Base-by-base conservation (phyloP, 1,284 basidiomycete species). In the Marasmius sp. region DNA sequence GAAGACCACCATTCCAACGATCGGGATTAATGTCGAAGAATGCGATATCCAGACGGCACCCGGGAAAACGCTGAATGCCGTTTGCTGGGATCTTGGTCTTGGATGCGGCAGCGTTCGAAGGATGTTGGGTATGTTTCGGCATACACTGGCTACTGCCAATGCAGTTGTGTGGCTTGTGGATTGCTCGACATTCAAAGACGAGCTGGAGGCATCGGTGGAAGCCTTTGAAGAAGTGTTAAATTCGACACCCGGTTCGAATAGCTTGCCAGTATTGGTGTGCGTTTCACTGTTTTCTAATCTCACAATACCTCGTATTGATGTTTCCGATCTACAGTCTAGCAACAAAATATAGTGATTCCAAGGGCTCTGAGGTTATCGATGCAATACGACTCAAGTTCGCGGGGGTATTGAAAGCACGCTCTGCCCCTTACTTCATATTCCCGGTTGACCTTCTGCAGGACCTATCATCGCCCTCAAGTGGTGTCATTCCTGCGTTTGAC, bases 1-100 rank as follows among this genome's bases (percentile, higher is more conserved):
- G 16, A 20, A 47, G 45, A 62, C 65, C 11, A 76, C 74, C 0
- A 75, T 78, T 9, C 72, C 78, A 6, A 75, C 74, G 2, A 73
- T 79, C 1, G 78, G 79, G 1, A 71, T 77, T 60, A 80, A 77
- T 56, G 63, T 78, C 38, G 77, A 80, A 65, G 69, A 68, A 2
- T 62, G 79, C 4, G 63, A 71, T 18, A 64, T 70, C 7, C 65
- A 68, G 0, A 69, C 59, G 1, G 50, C 61, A 12, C 33, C 51
- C 33, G 58, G 65, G 6, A 61, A 12, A 43, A 12, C 41, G 64
- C 62, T 75, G 37, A 71, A 64, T 18, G 64, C 74, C 43, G 68
- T 65, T 1, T 70, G 68, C 7, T 77, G 75, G 75, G 77, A 78
- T 59, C 59, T 75, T 34, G 76, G 75, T 34, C 60, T 64, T 0